Percentiles rank a stretch among this genome's conserved stretches.
Evolutionary conservation across 805 yeast genomes (phyloP).

Genomic region (Torulaspora delbrueckii): DNA sequence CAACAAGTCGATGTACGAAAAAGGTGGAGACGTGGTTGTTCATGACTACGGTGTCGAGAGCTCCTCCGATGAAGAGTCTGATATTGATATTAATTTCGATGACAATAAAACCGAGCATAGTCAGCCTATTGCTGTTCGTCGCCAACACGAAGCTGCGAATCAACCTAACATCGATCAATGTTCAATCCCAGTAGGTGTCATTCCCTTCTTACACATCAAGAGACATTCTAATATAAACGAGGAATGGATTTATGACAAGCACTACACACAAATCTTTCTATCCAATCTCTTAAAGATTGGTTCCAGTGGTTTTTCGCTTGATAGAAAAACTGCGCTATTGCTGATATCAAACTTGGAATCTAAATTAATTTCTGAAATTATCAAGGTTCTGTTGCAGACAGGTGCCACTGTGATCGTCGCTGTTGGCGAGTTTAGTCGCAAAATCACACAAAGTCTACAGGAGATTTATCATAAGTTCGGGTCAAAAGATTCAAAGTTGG

Average conservation of each 20-base stretch:
- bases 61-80: constrained; percentile 14
- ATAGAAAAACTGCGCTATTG: constrained; percentile 96
- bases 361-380: constrained; percentile 19
- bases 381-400: constrained; percentile 76
- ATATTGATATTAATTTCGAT: constrained; percentile 1
- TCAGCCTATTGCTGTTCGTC: neutral
- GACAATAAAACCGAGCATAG: neutral
- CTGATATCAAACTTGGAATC: constrained; percentile 50
- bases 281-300: constrained; percentile 79
- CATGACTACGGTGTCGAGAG: constrained; percentile 12
- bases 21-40: constrained; percentile 8
- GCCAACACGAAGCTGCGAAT: neutral
- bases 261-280: constrained; percentile 58
- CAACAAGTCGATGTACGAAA: constrained; percentile 11
- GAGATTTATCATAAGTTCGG: constrained; percentile 74
- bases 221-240: constrained; percentile 49
- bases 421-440: constrained; percentile 76
- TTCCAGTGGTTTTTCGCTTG: constrained; percentile 96
- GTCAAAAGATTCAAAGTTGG: constrained; percentile 68
- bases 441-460: constrained; percentile 81
- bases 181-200: constrained; percentile 58
- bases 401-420: constrained; percentile 87
- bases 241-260: constrained; percentile 64
- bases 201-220: constrained; percentile 78
- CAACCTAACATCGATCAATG: neutral